Base-by-base conservation (phyloP, 768 basidiomycete genomes). In the Pholiota microspora region DNA sequence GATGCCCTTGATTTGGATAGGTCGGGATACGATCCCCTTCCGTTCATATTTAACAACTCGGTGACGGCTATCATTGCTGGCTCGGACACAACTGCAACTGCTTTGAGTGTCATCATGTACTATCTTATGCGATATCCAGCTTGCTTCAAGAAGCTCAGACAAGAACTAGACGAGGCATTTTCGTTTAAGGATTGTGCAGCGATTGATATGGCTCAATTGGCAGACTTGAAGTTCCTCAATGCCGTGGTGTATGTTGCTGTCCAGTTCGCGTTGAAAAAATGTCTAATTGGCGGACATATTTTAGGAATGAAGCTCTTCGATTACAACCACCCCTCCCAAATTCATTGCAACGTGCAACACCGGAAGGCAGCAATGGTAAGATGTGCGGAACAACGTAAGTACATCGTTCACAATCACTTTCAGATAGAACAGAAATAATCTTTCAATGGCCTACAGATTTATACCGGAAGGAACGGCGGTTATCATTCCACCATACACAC, bases 391-490 rank as follows among this genome's bases (percentile, higher is more conserved):
- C 59, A 56, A 68, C 62, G 71, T 67, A 54, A 53, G 63, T 51
- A n/a, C 32, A 7, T 23, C 51, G 51, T 13, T 21, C 42, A 47
- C 31, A 13, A 7, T 24, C 27, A 31, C 4, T 35, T 44, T 7
- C 13, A 6, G 21, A 6, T n/a, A 16, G 25, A 7, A 7, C n/a
- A 23, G 40, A 16, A 32, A 29, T 7, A n/a, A n/a, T 16, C 12
- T 34, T 7, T 48, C 42, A 25, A n/a, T n/a, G n/a, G n/a, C 10
- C 15, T 8, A 27, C 32, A 76, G 75, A 48, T 72, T 68, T 51
- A 71, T 77, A 7, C 69, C 72, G 1, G 72, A 73, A 64, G 75
- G 75, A 23, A 77, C 74, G 0, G 69, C 70, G 16, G 65, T 71
- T 9, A 64, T 63, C 31, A 63, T 75, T n/a, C 67, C 72, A 18